Base-by-base conservation (phyloP, 106 monocot genomes). In the Triglochin maritima region DNA sequence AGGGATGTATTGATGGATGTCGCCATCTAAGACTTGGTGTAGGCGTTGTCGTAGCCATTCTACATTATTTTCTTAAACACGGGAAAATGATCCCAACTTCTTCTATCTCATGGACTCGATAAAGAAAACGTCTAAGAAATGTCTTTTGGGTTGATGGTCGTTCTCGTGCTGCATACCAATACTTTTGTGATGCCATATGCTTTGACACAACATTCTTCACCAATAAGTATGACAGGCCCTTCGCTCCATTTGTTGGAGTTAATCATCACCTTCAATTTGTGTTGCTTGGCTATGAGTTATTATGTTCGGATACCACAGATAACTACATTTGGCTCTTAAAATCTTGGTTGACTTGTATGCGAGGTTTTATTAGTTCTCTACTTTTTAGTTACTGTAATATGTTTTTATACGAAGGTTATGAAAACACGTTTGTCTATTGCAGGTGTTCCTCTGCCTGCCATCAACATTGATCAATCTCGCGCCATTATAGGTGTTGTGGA, bases 41-140 rank as follows among this genome's bases (percentile, higher is more conserved):
- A 49, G 71, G 71, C 60, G 49, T 61, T 50, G 50, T 43, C 8
- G 50, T 56, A 44, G 68, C 68, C 42, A 69, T 57, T 44, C 56
- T 46, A 14, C 8, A n/a, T 14, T 69, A 43, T 57, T 69, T 69
- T 43, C 42, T 56, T 44, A 44, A 3, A 69, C 56, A 57, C 68
- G 57, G 50, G 55, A 55, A n/a, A 69, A 57, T 7, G 57, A 56
- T 57, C 3, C 14, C 43, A 69, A 46, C 12, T 57, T 57, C 42
- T 71, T 71, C 49, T 71, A 60, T 62, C 12, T 49, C 17, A 51
- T 59, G 49, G 69, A 70, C 17, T 70, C 16, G 44, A 59, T 70
- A 48, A 59, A 4, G 48, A 59, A 6, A 47, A 9, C 46, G 15
- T 2, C 3, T 59, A 10, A 70, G 69, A 13, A 70, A 59, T 59